phyloP scores from a whole-genome alignment of 2,329 filamentous ascomycete genomes.

The Stagonosporopsis tanaceti region DNA sequence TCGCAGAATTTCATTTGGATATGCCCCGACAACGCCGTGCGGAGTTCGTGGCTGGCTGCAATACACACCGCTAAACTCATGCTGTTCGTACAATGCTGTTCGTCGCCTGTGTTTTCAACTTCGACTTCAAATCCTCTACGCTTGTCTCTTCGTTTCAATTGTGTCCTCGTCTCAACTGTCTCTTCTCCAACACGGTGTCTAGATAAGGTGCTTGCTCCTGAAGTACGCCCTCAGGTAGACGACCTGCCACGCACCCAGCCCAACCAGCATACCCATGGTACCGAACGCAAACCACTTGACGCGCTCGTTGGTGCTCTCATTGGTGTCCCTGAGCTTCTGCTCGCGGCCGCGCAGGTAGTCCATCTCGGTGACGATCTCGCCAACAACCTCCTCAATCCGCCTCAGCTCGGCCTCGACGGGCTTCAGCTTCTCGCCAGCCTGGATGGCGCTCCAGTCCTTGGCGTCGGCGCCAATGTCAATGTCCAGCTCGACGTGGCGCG shows the following conservation, averaged over 20 bases:
- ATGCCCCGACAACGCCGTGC: conserved; percentile 20
- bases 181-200: background rate
- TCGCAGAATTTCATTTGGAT: conserved; percentile 13
- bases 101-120: background rate
- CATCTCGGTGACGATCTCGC: conserved; percentile 92
- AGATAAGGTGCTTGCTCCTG: conserved; percentile 63
- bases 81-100: conserved; percentile 22
- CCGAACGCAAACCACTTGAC: conserved; percentile 98
- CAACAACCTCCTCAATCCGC: conserved; percentile 88
- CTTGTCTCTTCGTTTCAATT: background rate
- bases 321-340: conserved; percentile 96
- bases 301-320: conserved; percentile 98
- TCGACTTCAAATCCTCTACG: background rate
- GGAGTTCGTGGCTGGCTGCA: conserved; percentile 6
- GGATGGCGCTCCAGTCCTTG: conserved; percentile 97
- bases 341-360: conserved; percentile 90
- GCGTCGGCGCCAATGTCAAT: conserved; percentile 97
- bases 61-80: conserved; percentile 16
- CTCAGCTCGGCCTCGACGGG: conserved; percentile 94
- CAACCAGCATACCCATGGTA: conserved; percentile 90
- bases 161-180: background rate
- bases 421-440: conserved; percentile 96
- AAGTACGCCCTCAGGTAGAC: conserved; percentile 98
- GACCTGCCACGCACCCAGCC: conserved; percentile 94
- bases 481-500: conserved; percentile 85